Percentiles rank a stretch among this genome's conserved stretches.
phyloP scores from a whole-genome alignment of 2,329 filamentous ascomycete genomes.

The Spiromastix sp. region DNA sequence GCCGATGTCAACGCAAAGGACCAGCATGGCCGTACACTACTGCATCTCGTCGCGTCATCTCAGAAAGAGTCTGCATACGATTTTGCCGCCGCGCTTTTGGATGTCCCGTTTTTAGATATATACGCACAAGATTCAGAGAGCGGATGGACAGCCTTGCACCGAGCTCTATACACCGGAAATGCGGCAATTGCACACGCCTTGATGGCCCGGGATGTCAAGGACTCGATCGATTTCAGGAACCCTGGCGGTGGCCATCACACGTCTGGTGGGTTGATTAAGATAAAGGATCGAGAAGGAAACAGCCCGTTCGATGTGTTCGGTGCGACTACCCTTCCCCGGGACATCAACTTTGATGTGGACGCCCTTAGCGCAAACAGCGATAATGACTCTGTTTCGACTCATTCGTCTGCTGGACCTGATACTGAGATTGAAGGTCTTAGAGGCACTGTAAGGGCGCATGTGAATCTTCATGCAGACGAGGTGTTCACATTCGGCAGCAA shows the following conservation, averaged over 20 bases:
- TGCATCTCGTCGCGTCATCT: slow-evolving; percentile 77
- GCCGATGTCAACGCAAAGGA: slow-evolving; percentile 80
- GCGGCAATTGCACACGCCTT: slow-evolving; percentile 75
- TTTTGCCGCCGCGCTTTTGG: slow-evolving; percentile 70
- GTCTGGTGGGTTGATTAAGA: slow-evolving; percentile 72
- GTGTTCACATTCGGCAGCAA: slow-evolving; percentile 93
- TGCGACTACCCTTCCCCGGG: slow-evolving; percentile 71
- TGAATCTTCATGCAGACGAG: slow-evolving; percentile 60
- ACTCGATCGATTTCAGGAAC: slow-evolving; percentile 52
- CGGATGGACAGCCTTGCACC: slow-evolving; percentile 90
- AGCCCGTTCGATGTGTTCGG: slow-evolving; percentile 91
- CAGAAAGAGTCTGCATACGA: slow-evolving; percentile 55
- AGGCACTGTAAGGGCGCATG: slow-evolving; percentile 21
- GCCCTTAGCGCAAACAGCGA: slow-evolving; percentile 27
- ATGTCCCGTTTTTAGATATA: slow-evolving; percentile 73
- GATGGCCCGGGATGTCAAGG: slow-evolving; percentile 63
- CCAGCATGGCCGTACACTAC: slow-evolving; percentile 65
- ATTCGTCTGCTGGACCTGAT: slow-evolving; percentile 37
- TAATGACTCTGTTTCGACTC: slow-evolving; percentile 35
- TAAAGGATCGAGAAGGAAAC: slow-evolving; percentile 90
- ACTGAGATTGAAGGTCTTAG: slow-evolving; percentile 28
- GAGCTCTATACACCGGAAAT: slow-evolving; percentile 83
- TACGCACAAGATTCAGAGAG: slow-evolving; percentile 83
- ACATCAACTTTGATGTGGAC: slow-evolving; percentile 37
- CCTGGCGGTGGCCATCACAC: slow-evolving; percentile 46